Evolutionary conservation across 805 yeast genomes (phyloP).

Genomic region (Starmerella bombicola): DNA sequence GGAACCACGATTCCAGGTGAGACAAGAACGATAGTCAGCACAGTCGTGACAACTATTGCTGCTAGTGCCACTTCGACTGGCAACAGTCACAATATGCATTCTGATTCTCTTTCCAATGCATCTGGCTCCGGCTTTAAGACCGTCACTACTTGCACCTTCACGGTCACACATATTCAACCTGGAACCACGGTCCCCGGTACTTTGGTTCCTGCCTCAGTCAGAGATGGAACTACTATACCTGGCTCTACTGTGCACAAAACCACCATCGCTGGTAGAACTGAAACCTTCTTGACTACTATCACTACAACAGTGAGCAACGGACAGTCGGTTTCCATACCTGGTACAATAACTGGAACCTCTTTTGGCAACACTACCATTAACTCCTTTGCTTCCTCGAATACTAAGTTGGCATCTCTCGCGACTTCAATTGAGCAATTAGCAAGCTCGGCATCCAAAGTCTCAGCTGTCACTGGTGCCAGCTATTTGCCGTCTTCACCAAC

Average conservation of each 20-base stretch:
- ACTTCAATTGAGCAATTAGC: too few species aligned
- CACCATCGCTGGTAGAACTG: slow-evolving; percentile 11
- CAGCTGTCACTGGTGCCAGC: background rate
- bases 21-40: slow-evolving; percentile 5
- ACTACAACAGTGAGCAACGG: slow-evolving; percentile 7
- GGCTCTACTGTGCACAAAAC: slow-evolving; percentile 4
- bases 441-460: too few species aligned
- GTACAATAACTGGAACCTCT: slow-evolving; percentile 1
- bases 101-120: too few species aligned
- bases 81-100: too few species aligned
- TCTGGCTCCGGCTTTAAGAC: too few species aligned
- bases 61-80: background rate
- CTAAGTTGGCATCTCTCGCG: too few species aligned
- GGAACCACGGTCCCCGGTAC: background rate
- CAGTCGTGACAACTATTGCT: slow-evolving; percentile 13
- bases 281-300: slow-evolving; percentile 13
- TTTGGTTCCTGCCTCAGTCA: slow-evolving; percentile 1
- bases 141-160: background rate
- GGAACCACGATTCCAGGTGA: slow-evolving; percentile 16
- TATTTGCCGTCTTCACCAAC: background rate
- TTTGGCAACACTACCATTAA: background rate
- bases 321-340: background rate
- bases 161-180: background rate
- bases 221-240: slow-evolving; percentile 5
- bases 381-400: background rate